Evolutionary conservation across 169 alveolate species (phyloP).

Genomic region (Perkinsus marinus): DNA sequence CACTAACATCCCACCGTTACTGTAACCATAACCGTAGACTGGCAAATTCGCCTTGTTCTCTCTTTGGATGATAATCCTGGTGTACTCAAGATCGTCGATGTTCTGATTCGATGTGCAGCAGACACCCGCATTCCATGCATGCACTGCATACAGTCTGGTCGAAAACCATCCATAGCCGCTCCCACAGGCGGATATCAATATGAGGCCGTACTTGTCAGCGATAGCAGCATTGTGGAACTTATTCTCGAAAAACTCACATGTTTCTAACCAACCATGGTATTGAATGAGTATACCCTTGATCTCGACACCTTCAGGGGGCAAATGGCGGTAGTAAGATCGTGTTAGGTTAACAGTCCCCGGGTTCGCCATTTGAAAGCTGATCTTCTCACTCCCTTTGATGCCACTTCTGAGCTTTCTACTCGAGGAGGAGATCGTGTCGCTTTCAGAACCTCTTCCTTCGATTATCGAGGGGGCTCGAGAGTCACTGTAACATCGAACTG

Average conservation of each 20-base stretch:
- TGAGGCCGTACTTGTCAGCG: not conserved
- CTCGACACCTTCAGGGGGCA: not conserved
- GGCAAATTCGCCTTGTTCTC: not conserved
- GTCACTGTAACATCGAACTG: not conserved
- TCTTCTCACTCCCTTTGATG: not conserved
- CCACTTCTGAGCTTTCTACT: too few species aligned
- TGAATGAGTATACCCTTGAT: not conserved
- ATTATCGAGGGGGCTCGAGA: not conserved
- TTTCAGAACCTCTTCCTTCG: not conserved
- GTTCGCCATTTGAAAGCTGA: not conserved
- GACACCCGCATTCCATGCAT: not conserved
- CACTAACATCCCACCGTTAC: not conserved
- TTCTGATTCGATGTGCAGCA: not conserved
- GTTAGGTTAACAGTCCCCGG: not conserved
- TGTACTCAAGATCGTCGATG: not conserved
- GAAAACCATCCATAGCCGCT: not conserved
- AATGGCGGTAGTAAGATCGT: not conserved
- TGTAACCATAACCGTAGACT: not conserved
- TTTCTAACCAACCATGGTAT: not conserved
- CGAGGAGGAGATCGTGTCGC: not conserved
- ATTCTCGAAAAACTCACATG: not conserved
- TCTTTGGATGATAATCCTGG: not conserved
- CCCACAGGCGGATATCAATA: not conserved
- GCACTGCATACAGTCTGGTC: not conserved
- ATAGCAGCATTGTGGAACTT: not conserved